Conservation (phyloP, 495 filamentous ascomycete species). For the Penicillium angulare region DNA sequence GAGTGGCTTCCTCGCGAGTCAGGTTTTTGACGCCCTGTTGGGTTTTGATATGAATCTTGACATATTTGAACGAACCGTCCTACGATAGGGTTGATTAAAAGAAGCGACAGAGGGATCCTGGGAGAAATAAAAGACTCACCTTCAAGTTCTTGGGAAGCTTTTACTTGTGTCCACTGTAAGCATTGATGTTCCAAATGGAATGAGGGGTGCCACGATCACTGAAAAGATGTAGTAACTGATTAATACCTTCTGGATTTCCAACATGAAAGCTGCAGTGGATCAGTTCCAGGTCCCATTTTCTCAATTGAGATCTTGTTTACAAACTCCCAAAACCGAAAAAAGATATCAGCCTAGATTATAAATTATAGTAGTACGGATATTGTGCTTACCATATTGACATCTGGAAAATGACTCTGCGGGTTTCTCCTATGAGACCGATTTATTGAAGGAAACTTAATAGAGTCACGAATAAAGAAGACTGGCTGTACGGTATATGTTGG, state of each 20-base stretch:
- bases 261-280: conserved; percentile 43
- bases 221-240: conserved; percentile 64
- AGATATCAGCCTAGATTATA: neutral
- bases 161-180: conserved; percentile 66
- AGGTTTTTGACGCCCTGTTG: conserved; percentile 61
- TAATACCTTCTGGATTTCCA: conserved; percentile 63
- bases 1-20: conserved; percentile 54
- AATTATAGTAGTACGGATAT: neutral
- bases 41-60: conserved; percentile 65
- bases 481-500: neutral
- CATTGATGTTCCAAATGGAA: conserved; percentile 60
- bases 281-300: no score
- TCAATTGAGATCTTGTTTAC: conserved; percentile 32
- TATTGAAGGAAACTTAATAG: conserved; percentile 19
- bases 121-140: conserved; percentile 32
- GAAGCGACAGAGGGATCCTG: conserved; percentile 16
- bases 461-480: conserved; percentile 1
- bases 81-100: neutral
- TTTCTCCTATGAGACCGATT: conserved; percentile 53
- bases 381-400: conserved; percentile 48
- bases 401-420: conserved; percentile 43
- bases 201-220: conserved; percentile 62
- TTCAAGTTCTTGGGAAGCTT: conserved; percentile 62
- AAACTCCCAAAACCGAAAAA: conserved; percentile 51
- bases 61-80: conserved; percentile 60